Evolutionary conservation across 192 early-diverging fungal species (phyloP), one percentile per base, ranked within the genome.

Genomic region (Pilaira anomala): DNA sequence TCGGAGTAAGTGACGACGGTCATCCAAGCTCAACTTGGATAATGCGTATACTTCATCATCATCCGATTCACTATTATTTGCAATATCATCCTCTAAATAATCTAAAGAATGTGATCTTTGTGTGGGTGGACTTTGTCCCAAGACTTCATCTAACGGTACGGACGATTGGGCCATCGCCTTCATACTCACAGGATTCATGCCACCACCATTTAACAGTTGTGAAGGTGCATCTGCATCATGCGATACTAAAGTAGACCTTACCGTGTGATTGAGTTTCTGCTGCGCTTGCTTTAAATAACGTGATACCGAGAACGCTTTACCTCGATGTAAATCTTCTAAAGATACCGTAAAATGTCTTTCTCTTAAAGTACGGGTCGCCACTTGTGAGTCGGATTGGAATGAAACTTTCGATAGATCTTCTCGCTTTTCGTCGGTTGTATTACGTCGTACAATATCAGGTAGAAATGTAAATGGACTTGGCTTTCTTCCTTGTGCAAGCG

Each of bases 401-500:
- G 33, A 36, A 9, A 36, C 5, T 4, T 6, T 1, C 0, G 33
- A 36, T 36, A 36, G 33, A 36, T 36, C 33, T 36, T 36, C 33
- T 36, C 7, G 33, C 11, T 36, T 36, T 36, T 36, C 33, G 5
- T 36, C 33, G 6, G 33, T 36, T 11, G 53, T 33, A 8, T 36
- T 60, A 3, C 28, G 58, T 48, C 36, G 58, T n/a, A 39, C 30
- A 40, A 33, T 36, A 49, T 33, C 16, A 6, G 41, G 24, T 4
- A 56, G 50, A 36, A 60, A 29, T 21, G 56, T 54, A 13, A 73
- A 55, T 16, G 76, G 55, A n/a, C 83, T 77, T 14, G 76, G 67
- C 42, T 78, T 71, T 19, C 89, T 83, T 16, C 89, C 92, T 70
- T 97, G 91, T 5, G 83, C 89, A 50, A 95, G 67, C 18, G 94